Conservation (phyloP, 2,329 filamentous ascomycete genomes). For the Neonectria neomacrospora region DNA sequence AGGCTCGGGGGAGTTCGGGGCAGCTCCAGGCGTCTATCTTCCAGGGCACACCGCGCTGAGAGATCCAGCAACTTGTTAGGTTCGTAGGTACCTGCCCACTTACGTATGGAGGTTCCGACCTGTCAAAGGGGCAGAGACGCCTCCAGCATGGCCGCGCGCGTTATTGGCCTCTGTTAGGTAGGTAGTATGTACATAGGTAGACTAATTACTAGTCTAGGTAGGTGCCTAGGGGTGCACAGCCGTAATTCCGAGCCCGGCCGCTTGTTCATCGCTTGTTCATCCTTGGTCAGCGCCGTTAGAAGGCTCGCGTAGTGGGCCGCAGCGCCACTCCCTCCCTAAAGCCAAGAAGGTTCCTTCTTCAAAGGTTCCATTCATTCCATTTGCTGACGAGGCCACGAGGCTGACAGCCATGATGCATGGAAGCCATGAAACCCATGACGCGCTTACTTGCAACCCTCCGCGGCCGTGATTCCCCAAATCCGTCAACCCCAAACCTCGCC, state of each 20-base stretch:
- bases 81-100: too few relatives aligned
- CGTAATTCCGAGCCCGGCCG: background rate
- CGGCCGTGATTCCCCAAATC: conserved; percentile 4
- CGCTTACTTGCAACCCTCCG: conserved; percentile 6
- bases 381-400: background rate
- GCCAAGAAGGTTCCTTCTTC: background rate
- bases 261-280: background rate
- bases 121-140: background rate
- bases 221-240: background rate
- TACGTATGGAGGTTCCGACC: too few relatives aligned
- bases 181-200: too few relatives aligned
- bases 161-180: too few relatives aligned
- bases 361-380: conserved; percentile 11
- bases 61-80: too few relatives aligned
- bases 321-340: background rate
- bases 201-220: background rate
- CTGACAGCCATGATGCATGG: conserved; percentile 10
- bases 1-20: conserved; percentile 7
- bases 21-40: background rate
- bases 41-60: background rate
- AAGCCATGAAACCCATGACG: conserved; percentile 22
- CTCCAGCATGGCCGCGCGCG: too few relatives aligned
- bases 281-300: background rate
- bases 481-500: conserved; percentile 12
- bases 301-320: background rate